Evolutionary conservation across 805 yeast genomes (phyloP), one percentile per base, ranked within the genome.

Genomic region (Pichia ethanolica): DNA sequence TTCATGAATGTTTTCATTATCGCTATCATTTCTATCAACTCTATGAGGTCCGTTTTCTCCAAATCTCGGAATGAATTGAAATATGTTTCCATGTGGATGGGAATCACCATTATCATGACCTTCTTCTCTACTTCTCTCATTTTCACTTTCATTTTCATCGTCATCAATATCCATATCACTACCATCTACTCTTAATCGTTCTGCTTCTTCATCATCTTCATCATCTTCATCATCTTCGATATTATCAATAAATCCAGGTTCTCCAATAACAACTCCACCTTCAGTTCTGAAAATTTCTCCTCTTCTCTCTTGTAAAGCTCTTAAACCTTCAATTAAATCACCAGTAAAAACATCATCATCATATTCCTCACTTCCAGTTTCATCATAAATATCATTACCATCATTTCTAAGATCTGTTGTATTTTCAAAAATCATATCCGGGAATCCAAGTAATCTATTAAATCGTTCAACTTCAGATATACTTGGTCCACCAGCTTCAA

Each of bases 391-490:
- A 20, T 20, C 20, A 20, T 20, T 20, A 20, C 20, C 20, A 20
- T 20, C 20, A 20, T 20, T 20, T 20, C 20, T 20, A 20, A 20
- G 20, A 8, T 45, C 45, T 5, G 13, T 51, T 50, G 36, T 20
- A 20, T 20, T 20, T 53, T 32, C 52, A 54, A 35, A 58, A 60
- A 40, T 52, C 59, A 45, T 57, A 58, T 20, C 57, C 55, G 25
- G 56, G 4, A 39, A 39, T 7, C 42, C 56, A 33, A 53, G 27
- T n/a, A 45, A 12, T 51, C 35, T 20, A 12, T 30, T 11, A 20
- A 41, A 35, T 1, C n/a, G 20, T 35, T 60, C 43, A 55, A 62
- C 40, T 47, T 52, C 35, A 46, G 59, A 39, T 13, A 28, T 41
- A n/a, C 28, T 32, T 32, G 45, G 14, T 4, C 12, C 12, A 14